Percentiles rank a stretch among this genome's conserved stretches.
phyloP scores from a whole-genome alignment of 352 stramenopile species.

The Phytophthora podocarpi region DNA sequence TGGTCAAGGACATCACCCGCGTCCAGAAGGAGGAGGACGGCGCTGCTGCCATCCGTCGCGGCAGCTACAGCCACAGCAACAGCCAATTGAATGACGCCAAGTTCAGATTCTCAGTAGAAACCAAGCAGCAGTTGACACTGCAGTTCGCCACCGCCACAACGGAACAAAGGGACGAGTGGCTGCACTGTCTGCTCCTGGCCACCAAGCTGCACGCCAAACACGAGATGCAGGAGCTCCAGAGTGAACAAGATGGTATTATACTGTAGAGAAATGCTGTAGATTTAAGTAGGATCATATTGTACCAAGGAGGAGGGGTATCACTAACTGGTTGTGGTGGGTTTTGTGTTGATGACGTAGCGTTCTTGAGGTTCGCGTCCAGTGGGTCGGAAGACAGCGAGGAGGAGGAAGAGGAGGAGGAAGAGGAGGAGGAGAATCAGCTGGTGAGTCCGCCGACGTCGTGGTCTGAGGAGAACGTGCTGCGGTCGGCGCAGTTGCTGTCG shows the following conservation, averaged over 20 bases:
- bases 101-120: slow-evolving; percentile 46
- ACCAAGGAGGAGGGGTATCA: too few species aligned
- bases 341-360: slow-evolving; percentile 33
- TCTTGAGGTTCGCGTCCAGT: slow-evolving; percentile 59
- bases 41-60: slow-evolving; percentile 7
- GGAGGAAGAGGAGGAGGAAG: slow-evolving; percentile 35
- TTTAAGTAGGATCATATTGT: not conserved
- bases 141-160: slow-evolving; percentile 43
- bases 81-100: slow-evolving; percentile 14
- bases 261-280: not conserved
- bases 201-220: slow-evolving; percentile 34
- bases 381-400: slow-evolving; percentile 53
- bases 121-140: slow-evolving; percentile 33
- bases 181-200: slow-evolving; percentile 47
- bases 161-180: slow-evolving; percentile 49
- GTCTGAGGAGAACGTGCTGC: slow-evolving; percentile 32
- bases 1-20: slow-evolving; percentile 35
- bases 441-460: slow-evolving; percentile 21
- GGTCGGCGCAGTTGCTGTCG: slow-evolving; percentile 32
- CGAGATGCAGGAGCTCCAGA: slow-evolving; percentile 4
- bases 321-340: too few species aligned
- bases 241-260: slow-evolving; percentile 15
- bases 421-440: slow-evolving; percentile 33
- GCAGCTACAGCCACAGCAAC: slow-evolving; percentile 20
- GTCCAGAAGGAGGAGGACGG: slow-evolving; percentile 42